Evolutionary conservation across 1,139 yeast species (phyloP), one percentile per base, ranked within the genome.

Genomic region (Protomyces lactucae-debilis): DNA sequence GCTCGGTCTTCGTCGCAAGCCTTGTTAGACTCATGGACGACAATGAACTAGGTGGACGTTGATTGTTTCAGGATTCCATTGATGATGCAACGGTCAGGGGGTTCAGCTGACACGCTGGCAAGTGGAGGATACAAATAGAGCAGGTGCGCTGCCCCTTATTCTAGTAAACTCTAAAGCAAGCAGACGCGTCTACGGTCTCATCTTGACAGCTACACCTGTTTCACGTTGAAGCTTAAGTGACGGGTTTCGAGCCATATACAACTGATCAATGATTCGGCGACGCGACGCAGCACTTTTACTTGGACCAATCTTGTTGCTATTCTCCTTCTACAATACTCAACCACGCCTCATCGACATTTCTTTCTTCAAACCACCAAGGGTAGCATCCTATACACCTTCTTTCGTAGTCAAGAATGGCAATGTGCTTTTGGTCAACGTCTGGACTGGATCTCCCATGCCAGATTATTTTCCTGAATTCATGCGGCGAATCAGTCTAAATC

Each of bases 391-490:
- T 37, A 12, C 14, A 10, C 16, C 14, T n/a, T 10, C 16, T n/a
- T 9, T 12, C 14, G 14, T n/a, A 12, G 6, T n/a, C 43, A 12
- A 5, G 14, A 37, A 14, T n/a, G 43, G n/a, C 21, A n/a, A 16
- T 10, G n/a, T 43, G 5, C 18, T 52, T 9, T 12, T 52, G 8
- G 43, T 52, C 43, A 52, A 52, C 12, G 43, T 35, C 8, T 32
- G 55, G 43, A n/a, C 32, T 14, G 55, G 55, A 8, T 23, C 36
- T 28, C 23, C 55, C n/a, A 52, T 52, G 55, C 55, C 55, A 10
- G 25, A 28, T 14, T 52, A 52, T 14, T 52, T 52, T 16, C 55
- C 55, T 12, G 39, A 14, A n/a, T 52, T 52, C 43, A 52, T 52
- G 18, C 43, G n/a, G 9, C 25, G 43, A 14, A n/a, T 52, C 14